Evolutionary conservation across 2,329 filamentous ascomycete species (phyloP).

Genomic region (Fusarium robinianum): DNA sequence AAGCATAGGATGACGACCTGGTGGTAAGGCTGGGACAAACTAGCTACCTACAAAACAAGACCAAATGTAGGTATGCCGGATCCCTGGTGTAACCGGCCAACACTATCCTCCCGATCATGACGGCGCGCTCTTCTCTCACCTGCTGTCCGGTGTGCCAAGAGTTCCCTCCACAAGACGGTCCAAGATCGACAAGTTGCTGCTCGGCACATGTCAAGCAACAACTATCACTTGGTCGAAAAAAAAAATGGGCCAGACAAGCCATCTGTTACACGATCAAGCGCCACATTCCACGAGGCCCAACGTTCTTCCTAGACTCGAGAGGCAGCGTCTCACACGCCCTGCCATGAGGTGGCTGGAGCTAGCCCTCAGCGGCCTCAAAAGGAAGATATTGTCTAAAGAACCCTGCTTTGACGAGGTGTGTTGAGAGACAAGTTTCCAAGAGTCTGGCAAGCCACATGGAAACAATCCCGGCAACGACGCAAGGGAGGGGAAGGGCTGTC

Average conservation of each 20-base stretch:
- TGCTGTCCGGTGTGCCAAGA: no score
- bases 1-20: no score
- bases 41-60: no score
- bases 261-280: slow-evolving; percentile 6
- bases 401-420: slow-evolving; percentile 21
- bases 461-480: slow-evolving; percentile 16
- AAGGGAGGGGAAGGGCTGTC: slow-evolving; percentile 22
- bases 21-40: no score
- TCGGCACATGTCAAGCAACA: slow-evolving; percentile 18
- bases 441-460: slow-evolving; percentile 25
- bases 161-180: no score
- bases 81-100: no score
- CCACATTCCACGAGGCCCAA: slow-evolving; percentile 28
- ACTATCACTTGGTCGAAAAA: not conserved
- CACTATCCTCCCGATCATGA: no score
- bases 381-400: slow-evolving; percentile 24
- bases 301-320: slow-evolving; percentile 11
- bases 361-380: slow-evolving; percentile 3
- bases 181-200: slow-evolving; percentile 24
- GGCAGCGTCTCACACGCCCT: slow-evolving; percentile 17
- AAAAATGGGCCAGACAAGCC: slow-evolving; percentile 4
- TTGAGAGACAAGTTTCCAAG: slow-evolving; percentile 8
- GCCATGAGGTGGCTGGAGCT: slow-evolving; percentile 27
- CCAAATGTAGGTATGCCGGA: no score
- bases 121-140: no score